Evolutionary conservation across 768 basidiomycete species (phyloP), one percentile per base, ranked within the genome.

Genomic region (Tricholoma sp.): DNA sequence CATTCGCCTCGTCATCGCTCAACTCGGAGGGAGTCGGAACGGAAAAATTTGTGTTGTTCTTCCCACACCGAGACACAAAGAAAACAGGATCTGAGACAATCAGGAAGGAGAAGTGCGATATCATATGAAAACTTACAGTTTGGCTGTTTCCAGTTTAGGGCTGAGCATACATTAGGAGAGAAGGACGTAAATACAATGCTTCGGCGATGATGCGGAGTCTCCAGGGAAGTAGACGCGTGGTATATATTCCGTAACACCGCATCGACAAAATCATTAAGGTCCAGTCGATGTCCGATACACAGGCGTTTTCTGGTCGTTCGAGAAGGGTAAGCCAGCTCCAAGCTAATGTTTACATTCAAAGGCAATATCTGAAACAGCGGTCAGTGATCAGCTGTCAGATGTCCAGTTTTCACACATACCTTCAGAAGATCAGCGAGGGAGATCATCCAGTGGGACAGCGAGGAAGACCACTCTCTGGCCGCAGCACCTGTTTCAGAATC

Each of bases 121-220:
- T 52, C n/a, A 41, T 18, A 24, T 18, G 58, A 53, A 24, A 41
- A 24, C 85, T 72, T 73, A 93, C 96, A 98, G 70, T 98, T 98
- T 11, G 96, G 96, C 71, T 99, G 96, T 72, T 99, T 99, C 97
- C 96, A 98, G 66, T 99, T 98, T 54, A 98, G 71, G 13, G 91
- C 87, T 7, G 91, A 84, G 70, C 94, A 96, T 0, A 94, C 83
- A 66, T 91, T 86, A 8, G 95, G 91, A 49, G 89, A 88, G 70
- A 91, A 98, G 6, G 94, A 96, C 37, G 88, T 87, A 67, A 99
- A 94, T n/a, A 93, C 83, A 58, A 98, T 84, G 62, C 88, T 88
- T 50, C 94, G 79, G 54, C 89, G 84, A 50, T 76, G 74, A 56
- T 76, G 72, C 31, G 76, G 75, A 39, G 76, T 77, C 29, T 82